Evolutionary conservation across 2,329 filamentous ascomycete genomes (phyloP), one percentile per base, ranked within the genome.

Genomic region (Fusarium fracticaudum): DNA sequence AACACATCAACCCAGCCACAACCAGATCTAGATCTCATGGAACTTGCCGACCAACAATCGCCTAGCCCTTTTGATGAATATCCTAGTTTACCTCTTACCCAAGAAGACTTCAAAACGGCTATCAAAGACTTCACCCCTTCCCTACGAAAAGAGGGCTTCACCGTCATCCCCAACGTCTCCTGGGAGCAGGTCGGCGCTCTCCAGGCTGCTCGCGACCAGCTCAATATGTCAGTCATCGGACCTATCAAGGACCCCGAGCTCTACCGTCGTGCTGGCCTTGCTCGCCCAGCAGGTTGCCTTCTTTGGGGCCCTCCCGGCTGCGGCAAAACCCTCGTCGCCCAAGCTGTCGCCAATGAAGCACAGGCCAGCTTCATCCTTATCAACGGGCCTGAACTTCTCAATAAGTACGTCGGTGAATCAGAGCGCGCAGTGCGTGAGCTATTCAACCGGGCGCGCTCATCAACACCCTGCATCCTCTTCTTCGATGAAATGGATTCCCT

Each of bases 341-440:
- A 98, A 84, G 96, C 96, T 8, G 95, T 98, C 9, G 96, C 96
- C 63, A 97, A 97, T 81, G 95, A 98, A 81, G 95, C 93, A 13
- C 94, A 96, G 81, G 96, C 96, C 54, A 98, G 98, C 83, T 99
- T 99, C 86, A 99, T 99, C 83, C 95, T 94, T 60, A 94, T 99
- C 83, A 98, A 98, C 83, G 96, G 96, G 0, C 96, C 96, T 1
- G 96, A 99, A 81, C 87, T 99, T 15, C 89, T 99, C 51, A 98
- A 98, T 86, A 99, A 98, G 83, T 99, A 96, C 81, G 95, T 99
- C 15, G 96, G 96, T 75, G 96, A 99, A 83, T 97, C 94, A 12
- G 96, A 99, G 84, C 92, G 96, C 17, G 94, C 95, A 1, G 93
- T 99, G 4, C 91, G 96, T 29, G 94, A 97, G 81, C 93, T 98